phyloP scores from a whole-genome alignment of 2,329 filamentous ascomycete genomes.

The Aureobasidium sp. region DNA sequence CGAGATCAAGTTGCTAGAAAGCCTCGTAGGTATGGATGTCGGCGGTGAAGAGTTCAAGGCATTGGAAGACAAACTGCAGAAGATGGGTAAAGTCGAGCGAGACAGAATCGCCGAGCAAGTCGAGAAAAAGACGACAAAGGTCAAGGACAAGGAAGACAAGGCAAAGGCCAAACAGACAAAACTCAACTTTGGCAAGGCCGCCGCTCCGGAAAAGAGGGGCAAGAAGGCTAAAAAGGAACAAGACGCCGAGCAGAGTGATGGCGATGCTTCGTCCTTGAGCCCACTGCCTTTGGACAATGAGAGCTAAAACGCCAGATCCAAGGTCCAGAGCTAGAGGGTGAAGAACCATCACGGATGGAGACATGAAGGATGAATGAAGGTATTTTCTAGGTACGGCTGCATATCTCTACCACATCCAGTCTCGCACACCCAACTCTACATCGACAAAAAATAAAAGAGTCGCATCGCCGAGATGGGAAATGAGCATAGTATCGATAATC shows the following conservation, averaged over 20 bases:
- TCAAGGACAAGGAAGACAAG: slow-evolving; percentile 16
- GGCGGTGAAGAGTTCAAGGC: slow-evolving; percentile 63
- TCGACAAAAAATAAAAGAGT: no score
- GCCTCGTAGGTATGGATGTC: slow-evolving; percentile 72
- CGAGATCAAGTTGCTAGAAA: slow-evolving; percentile 91
- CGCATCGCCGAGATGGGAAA: neutral
- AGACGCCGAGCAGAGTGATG: slow-evolving; percentile 4
- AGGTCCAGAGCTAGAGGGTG: neutral
- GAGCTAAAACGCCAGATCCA: neutral
- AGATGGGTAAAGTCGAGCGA: slow-evolving; percentile 61
- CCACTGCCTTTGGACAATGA: neutral
- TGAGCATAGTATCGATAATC: neutral
- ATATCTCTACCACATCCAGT: neutral
- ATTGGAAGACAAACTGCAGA: slow-evolving; percentile 57
- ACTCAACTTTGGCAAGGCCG: slow-evolving; percentile 66
- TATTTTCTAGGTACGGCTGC: neutral
- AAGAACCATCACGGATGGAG: neutral
- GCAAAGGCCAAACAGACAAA: slow-evolving; percentile 61
- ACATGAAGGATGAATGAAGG: neutral
- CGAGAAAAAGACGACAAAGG: slow-evolving; percentile 55
- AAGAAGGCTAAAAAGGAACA: slow-evolving; percentile 19
- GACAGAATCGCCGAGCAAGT: slow-evolving; percentile 69
- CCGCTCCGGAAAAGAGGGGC: slow-evolving; percentile 63
- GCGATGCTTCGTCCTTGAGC: neutral
- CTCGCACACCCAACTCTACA: no score